Evolutionary conservation across 2,329 filamentous ascomycete genomes (phyloP).

Genomic region (Diplodia sapinea): DNA sequence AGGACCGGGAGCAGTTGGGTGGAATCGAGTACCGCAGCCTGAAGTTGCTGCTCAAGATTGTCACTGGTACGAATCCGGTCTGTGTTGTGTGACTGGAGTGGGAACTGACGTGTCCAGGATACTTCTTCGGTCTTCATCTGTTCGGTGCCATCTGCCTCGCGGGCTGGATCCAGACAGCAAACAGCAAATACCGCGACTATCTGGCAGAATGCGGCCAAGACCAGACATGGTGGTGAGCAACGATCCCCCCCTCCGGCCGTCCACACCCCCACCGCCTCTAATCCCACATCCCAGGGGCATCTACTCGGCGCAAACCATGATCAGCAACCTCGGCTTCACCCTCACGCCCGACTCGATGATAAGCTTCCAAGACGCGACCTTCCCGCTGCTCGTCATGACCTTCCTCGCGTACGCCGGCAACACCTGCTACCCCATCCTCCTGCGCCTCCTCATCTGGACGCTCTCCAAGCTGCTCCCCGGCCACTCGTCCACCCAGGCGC

Average conservation of each 20-base stretch:
- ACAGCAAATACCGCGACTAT: slow-evolving; percentile 50
- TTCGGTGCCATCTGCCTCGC: slow-evolving; percentile 58
- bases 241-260: neutral
- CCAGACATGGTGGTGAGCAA: slow-evolving; percentile 57
- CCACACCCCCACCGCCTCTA: neutral
- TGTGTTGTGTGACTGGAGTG: slow-evolving; percentile 34
- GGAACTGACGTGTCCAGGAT: slow-evolving; percentile 40
- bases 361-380: slow-evolving; percentile 59
- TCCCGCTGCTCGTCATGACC: slow-evolving; percentile 56
- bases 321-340: slow-evolving; percentile 61
- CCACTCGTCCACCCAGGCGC: slow-evolving; percentile 49
- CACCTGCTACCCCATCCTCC: slow-evolving; percentile 63
- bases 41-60: slow-evolving; percentile 57
- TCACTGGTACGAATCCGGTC: slow-evolving; percentile 42
- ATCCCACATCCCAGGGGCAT: slow-evolving; percentile 34
- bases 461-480: slow-evolving; percentile 56
- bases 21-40: slow-evolving; percentile 61
- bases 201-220: slow-evolving; percentile 49
- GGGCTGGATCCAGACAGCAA: slow-evolving; percentile 53
- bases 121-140: slow-evolving; percentile 55
- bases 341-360: slow-evolving; percentile 65
- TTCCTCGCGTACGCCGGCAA: slow-evolving; percentile 60
- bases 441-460: slow-evolving; percentile 64
- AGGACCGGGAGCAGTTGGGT: slow-evolving; percentile 55
- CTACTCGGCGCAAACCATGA: slow-evolving; percentile 57